Evolutionary conservation across 192 early-diverging fungal genomes (phyloP).

Genomic region (Coemansia sp.): DNA sequence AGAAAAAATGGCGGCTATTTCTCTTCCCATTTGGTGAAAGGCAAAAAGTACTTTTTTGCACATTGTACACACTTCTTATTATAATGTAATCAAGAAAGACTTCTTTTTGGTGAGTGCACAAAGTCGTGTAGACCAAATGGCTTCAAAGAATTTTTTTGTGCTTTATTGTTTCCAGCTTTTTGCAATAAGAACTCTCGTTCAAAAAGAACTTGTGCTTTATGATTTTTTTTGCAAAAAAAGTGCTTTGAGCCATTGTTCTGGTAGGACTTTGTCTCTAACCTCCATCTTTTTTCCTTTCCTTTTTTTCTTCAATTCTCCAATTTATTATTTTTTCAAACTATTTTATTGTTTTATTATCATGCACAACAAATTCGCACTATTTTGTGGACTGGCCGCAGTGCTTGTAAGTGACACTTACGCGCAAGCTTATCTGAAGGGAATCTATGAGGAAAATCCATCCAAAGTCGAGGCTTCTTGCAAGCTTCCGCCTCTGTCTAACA

Average conservation of each 20-base stretch:
- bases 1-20: too few relatives aligned
- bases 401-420: not conserved
- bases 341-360: not conserved
- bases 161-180: not conserved
- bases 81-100: not conserved
- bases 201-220: not conserved
- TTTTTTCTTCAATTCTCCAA: not conserved
- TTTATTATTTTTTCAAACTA: not conserved
- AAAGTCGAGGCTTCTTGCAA: constrained; percentile 3
- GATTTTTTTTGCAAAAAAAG: not conserved
- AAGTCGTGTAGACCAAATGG: not conserved
- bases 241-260: not conserved
- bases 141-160: not conserved
- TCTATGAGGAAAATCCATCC: not conserved
- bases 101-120: not conserved
- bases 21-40: too few relatives aligned
- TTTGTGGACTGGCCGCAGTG: not conserved
- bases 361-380: not conserved
- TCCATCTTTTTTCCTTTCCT: not conserved
- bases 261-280: not conserved
- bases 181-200: not conserved
- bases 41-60: too few relatives aligned
- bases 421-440: not conserved
- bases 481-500: not conserved
- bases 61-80: too few relatives aligned